phyloP scores from a whole-genome alignment of 805 yeast genomes.

The Monosporozyma siamensis region DNA sequence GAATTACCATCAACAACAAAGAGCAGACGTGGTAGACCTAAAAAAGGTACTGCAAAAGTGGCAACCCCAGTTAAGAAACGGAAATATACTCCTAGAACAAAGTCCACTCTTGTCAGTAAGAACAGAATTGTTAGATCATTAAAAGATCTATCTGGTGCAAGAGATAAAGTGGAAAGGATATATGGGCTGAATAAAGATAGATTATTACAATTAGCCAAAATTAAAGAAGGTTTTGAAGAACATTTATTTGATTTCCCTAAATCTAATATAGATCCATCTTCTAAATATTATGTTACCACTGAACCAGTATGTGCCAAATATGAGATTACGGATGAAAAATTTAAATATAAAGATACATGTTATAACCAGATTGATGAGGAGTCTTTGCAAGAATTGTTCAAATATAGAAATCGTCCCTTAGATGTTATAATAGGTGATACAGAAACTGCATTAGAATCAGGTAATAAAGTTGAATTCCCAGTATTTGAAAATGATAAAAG shows the following conservation, averaged over 20 bases:
- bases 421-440: constrained; percentile 15
- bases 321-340: constrained; percentile 2
- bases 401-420: constrained; percentile 12
- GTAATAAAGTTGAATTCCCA: constrained; percentile 23
- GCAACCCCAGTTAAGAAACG: not conserved
- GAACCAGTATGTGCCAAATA: constrained; percentile 6
- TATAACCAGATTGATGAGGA: constrained; percentile 14
- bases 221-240: constrained; percentile 43
- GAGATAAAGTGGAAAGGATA: constrained; percentile 35
- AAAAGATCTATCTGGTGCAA: constrained; percentile 31
- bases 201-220: constrained; percentile 34
- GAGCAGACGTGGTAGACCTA: not conserved
- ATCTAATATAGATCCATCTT: constrained; percentile 19
- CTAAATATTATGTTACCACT: constrained; percentile 13
- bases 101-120: constrained; percentile 15
- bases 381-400: constrained; percentile 23
- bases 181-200: constrained; percentile 44
- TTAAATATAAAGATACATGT: constrained; percentile 7
- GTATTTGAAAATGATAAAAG: constrained; percentile 23
- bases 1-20: not conserved
- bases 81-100: not conserved
- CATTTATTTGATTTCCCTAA: constrained; percentile 37
- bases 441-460: constrained; percentile 13
- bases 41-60: not conserved
- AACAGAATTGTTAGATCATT: constrained; percentile 20